Evolutionary conservation across 306 rosid species (phyloP), one percentile per base, ranked within the genome.

Genomic region (Malus orientalis): DNA sequence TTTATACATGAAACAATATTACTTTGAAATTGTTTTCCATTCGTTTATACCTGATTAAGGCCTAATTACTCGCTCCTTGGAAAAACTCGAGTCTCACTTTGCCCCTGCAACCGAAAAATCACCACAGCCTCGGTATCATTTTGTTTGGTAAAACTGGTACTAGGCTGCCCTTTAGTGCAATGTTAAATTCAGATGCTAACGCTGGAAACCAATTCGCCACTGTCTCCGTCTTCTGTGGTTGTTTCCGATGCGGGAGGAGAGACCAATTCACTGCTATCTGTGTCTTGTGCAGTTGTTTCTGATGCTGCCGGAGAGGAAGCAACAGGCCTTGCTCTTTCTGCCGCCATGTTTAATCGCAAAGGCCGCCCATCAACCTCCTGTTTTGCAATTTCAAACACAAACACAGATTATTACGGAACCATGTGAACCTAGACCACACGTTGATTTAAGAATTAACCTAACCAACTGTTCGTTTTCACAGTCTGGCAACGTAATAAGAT

Each of bases 331-430:
- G 82, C 73, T 74, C 80, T 86, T 12, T 65, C 84, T 23, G 83
- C 67, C 18, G 97, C 97, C 78, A 80, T 58, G 66, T 90, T 90
- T 78, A 95, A 79, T 75, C 97, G 87, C 76, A 95, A 79, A 0
- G 91, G 81, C 67, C 99, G 88, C 18, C 93, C 93, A 78, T 95
- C 85, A 75, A 92, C 86, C 81, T 89, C 99, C 99, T 95, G 74
- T 76, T 72, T 58, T 54, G 27, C 73, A 71, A 61, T 69, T 60
- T 55, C 67, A 65, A 33, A 47, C 16, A 32, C 19, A 74, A n/a
- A 33, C 29, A 70, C 63, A 57, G 55, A 60, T 64, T 29, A 74
- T 54, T 22, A 60, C 25, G 19, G 55, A 63, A 78, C 16, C 36
- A 33, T 33, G 36, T 33, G 36, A 33, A 33, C 36, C 36, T 5